Conservation (phyloP, 2,329 filamentous ascomycete genomes). For the Trichoderma breve region DNA sequence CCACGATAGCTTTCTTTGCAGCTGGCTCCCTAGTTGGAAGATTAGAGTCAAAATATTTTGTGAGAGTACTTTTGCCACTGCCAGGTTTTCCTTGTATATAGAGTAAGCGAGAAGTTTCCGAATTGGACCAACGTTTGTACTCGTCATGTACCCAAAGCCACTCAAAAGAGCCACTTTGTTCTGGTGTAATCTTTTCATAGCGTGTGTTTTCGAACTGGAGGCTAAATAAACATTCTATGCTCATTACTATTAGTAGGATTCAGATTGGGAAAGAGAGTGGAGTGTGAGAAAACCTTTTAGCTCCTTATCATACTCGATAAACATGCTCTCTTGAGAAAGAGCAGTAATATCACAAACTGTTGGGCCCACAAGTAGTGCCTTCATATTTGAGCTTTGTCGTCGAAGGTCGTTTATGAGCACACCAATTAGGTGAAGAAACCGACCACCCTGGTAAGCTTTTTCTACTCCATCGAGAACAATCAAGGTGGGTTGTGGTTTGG, state of each 20-base stretch:
- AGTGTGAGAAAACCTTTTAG: background rate
- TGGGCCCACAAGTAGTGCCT: background rate
- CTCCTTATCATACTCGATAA: background rate
- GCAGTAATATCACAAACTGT: fast-evolving
- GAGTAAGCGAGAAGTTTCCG: background rate
- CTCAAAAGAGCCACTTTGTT: background rate
- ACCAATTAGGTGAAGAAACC: fast-evolving
- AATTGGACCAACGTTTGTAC: background rate
- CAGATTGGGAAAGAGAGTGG: fast-evolving
- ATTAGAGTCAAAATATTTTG: background rate
- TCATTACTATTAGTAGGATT: too few species aligned
- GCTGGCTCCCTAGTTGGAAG: fast-evolving
- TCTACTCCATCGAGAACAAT: background rate
- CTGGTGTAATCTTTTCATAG: background rate
- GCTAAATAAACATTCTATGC: background rate
- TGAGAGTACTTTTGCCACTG: background rate
- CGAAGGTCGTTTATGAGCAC: background rate
- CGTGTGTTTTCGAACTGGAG: background rate
- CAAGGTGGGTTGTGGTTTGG: background rate
- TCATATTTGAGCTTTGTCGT: background rate
- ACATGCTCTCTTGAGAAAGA: fast-evolving
- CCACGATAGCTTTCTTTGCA: background rate
- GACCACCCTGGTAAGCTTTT: too few species aligned
- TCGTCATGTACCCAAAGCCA: background rate
- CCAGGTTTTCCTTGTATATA: background rate